Evolutionary conservation across 805 yeast species (phyloP), one percentile per base, ranked within the genome.

Genomic region (Yamadazyma paraphyllophila): DNA sequence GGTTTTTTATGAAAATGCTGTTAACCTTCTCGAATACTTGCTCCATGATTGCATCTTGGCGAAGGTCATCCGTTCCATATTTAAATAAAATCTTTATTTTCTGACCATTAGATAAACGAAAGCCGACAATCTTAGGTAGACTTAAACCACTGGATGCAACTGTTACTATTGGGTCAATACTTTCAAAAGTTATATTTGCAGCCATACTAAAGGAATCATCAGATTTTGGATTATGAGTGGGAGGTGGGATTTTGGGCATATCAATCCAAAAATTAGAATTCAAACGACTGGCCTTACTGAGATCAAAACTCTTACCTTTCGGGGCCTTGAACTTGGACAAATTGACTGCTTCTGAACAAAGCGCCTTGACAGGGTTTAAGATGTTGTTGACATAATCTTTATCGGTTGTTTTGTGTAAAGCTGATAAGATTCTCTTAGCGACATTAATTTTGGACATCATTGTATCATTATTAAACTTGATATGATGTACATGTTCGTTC

Each of bases 1-100:
- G 73, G 56, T 87, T 81, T 17, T 67, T 67, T 9, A 54, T 61
- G 45, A 92, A 73, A 31, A 89, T 76, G 11, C 71, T 64, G 57
- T 91, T 90, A 12, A 90, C 96, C 56, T 90, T 88, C 15, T 77
- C 85, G 62, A 95, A 94, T 1, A 92, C 98, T 60, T 94, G 98
- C 61, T 92, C 95, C 99, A 94, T 95, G 46, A 94, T 88, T 0
- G 96, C 87, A 66, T 94, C 99, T 65, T 95, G 99, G 42, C 98
- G 71, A 43, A 94, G 68, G 65, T 94, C 99, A 65, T 94, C 99
- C 8, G 88, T 77, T 5, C 96, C 90, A 20, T 88, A 88, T 60
- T 94, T 94, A 52, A 91, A 66, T 14, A 94, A 68, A 59, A 85
- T 75, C 45, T 72, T 79, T 48, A 79, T 83, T 0, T 46, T 56